A percentile compares a stretch with the other conserved stretches of the same genome.
phyloP scores from a whole-genome alignment of 108 stramenopile genomes.

The Fragilaria crotonensis region DNA sequence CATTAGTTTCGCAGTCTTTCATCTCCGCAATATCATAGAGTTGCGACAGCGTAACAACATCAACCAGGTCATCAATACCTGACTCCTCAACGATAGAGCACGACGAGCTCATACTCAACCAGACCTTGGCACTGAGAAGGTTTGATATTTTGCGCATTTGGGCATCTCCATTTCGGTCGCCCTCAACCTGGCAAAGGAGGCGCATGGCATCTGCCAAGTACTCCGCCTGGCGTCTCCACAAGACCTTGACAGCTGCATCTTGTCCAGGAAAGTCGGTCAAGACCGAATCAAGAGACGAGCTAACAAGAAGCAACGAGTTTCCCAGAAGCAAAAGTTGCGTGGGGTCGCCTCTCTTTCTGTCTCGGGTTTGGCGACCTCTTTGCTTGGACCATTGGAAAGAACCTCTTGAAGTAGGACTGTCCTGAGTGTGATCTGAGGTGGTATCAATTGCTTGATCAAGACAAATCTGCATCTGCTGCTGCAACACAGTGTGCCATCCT shows the following conservation, averaged over 20 bases:
- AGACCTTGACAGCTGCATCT: neutral
- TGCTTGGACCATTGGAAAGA: neutral
- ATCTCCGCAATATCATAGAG: neutral
- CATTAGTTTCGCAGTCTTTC: neutral
- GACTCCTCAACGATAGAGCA: neutral
- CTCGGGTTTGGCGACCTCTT: neutral
- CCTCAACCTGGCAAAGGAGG: neutral
- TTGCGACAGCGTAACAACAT: neutral
- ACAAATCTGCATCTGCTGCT: neutral
- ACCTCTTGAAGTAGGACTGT: neutral
- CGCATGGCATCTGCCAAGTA: neutral
- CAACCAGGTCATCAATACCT: neutral
- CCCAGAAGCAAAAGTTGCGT: neutral
- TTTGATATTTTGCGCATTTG: neutral
- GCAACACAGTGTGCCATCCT: constrained; percentile 3
- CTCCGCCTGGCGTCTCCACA: constrained; percentile 2
- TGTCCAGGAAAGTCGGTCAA: neutral
- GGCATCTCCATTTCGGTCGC: neutral
- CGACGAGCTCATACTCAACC: neutral
- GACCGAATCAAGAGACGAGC: neutral
- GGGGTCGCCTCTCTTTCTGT: neutral
- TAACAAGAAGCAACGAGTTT: neutral
- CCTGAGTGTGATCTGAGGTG: neutral
- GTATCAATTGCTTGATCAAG: neutral
- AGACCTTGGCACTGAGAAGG: neutral